Base-by-base conservation (phyloP, 208 protist genomes). In the Paratrypanosoma confusum region DNA sequence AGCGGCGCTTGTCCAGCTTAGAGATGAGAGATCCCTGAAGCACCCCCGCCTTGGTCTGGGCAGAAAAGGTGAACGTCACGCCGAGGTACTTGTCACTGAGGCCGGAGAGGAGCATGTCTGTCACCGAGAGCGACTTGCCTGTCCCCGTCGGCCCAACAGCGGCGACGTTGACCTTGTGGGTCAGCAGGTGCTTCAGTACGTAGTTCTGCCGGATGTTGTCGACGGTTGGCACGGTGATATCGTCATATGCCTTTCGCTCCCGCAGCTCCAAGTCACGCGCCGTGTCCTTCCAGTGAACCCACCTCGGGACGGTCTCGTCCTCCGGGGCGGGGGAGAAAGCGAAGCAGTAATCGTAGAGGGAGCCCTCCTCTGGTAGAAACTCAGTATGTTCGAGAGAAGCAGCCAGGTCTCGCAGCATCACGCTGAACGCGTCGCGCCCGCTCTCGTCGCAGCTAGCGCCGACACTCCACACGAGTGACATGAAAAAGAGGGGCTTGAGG, bases 381-480 rank as follows among this genome's bases (percentile, higher is more conserved):
- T 63, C 25, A 0, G 18, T 34, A 46, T 91, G 73, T 26, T 43
- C 58, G 44, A 78, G 44, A 14, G 22, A 44, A 18, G 22, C 39
- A 1, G 92, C 78, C 36, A 87, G 36, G 17, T 57, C 32, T 13
- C 85, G 63, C 35, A 99, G 44, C 43, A 62, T 90, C 5, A 61
- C 37, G 49, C 86, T 84, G 63, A 99, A 98, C n/a, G 57, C 31
- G 24, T 74, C 69, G 8, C 96, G 77, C 1, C 91, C 75, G 1
- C 35, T 60, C 28, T 82, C 74, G 60, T 98, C 86, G 59, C 85
- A 95, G 0, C 86, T 95, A 0, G 80, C 91, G 3, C 97, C 97
- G 8, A 98, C 62, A 23, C 81, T 92, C 96, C 96, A 99, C 8
- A 98, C 59, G 4, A 99, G 39, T 6, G 89, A 78, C 50, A 98